These are phyloP conservation scores for Russula dissimulans DNA, from an alignment of 768 basidiomycete species.

Conservation along the genomic window DNA sequence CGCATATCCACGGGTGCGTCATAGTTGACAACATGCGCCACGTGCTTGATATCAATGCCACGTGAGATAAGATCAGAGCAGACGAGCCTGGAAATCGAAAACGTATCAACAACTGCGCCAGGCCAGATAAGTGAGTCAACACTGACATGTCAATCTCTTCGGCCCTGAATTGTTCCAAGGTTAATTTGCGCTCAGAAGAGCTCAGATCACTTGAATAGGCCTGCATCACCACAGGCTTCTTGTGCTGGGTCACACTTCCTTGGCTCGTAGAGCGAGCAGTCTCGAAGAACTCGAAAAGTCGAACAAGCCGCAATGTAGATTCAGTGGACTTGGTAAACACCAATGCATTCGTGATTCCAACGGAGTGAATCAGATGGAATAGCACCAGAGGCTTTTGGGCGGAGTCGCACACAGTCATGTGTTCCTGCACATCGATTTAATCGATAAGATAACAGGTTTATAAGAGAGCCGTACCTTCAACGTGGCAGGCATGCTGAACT, in stretches of 20 bases:
- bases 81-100: conserved; percentile 50
- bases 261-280: conserved; percentile 28
- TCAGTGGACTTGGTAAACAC: conserved; percentile 98
- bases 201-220: conserved; percentile 87
- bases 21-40: conserved; percentile 90
- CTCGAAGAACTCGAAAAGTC: conserved; percentile 76
- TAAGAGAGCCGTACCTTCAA: conserved; percentile 44
- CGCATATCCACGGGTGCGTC: conserved; percentile 96
- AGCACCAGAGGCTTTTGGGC: conserved; percentile 82
- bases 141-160: conserved; percentile 73
- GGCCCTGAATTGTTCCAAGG: conserved; percentile 73
- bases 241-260: conserved; percentile 18
- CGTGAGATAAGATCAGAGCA: conserved; percentile 95
- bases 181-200: conserved; percentile 57
- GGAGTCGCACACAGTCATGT: conserved; percentile 73
- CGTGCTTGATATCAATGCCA: conserved; percentile 89
- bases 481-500: conserved; percentile 72
- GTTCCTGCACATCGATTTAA: conserved; percentile 46
- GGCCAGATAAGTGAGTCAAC: conserved; percentile 23
- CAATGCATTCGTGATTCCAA: conserved; percentile 56
- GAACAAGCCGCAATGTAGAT: conserved; percentile 74
- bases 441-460: background rate
- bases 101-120: background rate
- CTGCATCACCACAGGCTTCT: conserved; percentile 36
- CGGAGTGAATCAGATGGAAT: conserved; percentile 70